phyloP scores from a whole-genome alignment of 2,329 filamentous ascomycete species.

The Ascochyta fabae region DNA sequence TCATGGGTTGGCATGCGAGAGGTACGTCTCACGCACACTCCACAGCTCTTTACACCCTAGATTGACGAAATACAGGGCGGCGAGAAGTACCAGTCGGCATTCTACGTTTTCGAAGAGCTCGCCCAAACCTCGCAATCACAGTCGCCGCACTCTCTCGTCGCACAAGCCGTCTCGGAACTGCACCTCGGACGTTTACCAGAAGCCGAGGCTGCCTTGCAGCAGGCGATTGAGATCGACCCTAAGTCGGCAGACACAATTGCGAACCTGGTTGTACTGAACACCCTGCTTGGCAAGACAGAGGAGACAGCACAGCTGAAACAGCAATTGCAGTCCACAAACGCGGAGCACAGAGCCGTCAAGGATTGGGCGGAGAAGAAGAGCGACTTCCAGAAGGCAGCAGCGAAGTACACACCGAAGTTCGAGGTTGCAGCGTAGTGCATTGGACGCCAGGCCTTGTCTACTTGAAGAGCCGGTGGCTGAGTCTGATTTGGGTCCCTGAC shows the following conservation, averaged over 20 bases:
- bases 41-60: not conserved
- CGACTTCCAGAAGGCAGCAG: slow-evolving; percentile 84
- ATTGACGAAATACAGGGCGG: slow-evolving; percentile 69
- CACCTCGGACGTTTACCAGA: slow-evolving; percentile 89
- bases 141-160: slow-evolving; percentile 76
- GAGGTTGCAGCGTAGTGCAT: slow-evolving; percentile 49
- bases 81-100: slow-evolving; percentile 94
- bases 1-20: slow-evolving; percentile 91
- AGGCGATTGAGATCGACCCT: slow-evolving; percentile 77
- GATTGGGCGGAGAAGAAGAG: slow-evolving; percentile 85
- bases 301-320: slow-evolving; percentile 64
- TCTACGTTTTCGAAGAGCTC: slow-evolving; percentile 97
- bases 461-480: not conserved
- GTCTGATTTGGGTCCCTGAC: not conserved
- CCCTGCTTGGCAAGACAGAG: slow-evolving; percentile 71
- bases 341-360: slow-evolving; percentile 72
- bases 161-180: slow-evolving; percentile 89
- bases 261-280: slow-evolving; percentile 80
- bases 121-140: slow-evolving; percentile 85
- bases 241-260: slow-evolving; percentile 77
- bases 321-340: slow-evolving; percentile 63
- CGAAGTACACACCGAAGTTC: slow-evolving; percentile 87
- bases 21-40: slow-evolving; percentile 59
- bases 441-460: not conserved
- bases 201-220: slow-evolving; percentile 82